Conservation (phyloP, 2,329 filamentous ascomycete species). For the Celoporthe dispersa region DNA sequence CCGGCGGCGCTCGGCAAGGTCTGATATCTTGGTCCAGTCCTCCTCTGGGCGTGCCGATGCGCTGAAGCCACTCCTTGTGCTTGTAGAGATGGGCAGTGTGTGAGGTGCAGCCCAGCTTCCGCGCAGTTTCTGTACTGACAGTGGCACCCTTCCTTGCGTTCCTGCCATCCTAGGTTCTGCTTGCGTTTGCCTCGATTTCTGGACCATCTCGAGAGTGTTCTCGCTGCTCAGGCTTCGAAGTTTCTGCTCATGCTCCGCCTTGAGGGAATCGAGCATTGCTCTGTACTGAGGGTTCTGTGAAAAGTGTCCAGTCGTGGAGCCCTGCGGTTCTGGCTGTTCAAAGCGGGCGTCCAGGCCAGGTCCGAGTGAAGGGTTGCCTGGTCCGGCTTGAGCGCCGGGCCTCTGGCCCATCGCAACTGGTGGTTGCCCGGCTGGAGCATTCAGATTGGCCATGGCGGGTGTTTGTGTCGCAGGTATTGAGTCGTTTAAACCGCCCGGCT, state of each 20-base stretch:
- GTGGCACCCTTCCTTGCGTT: too few relatives aligned
- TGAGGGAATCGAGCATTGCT: conserved; percentile 50
- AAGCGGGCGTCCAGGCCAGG: conserved; percentile 58
- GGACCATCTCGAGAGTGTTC: conserved; percentile 56
- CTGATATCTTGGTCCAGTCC: conserved; percentile 99
- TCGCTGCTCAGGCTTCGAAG: too few relatives aligned
- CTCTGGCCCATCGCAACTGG: conserved; percentile 49
- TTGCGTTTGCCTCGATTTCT: conserved; percentile 49
- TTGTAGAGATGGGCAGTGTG: conserved; percentile 28
- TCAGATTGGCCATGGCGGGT: conserved; percentile 62
- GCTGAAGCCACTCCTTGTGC: conserved; percentile 93
- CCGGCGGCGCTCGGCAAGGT: conserved; percentile 88
- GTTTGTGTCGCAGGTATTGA: conserved; percentile 59
- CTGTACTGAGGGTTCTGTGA: conserved; percentile 47
- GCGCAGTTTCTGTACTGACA: too few relatives aligned
- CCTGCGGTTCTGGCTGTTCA: conserved; percentile 50
- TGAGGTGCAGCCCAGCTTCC: conserved; percentile 28
- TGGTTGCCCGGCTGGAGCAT: conserved; percentile 55
- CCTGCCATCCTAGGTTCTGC: conserved; percentile 32
- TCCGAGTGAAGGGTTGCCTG: conserved; percentile 53
- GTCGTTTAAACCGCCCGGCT: conserved; percentile 55
- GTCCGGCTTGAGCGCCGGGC: conserved; percentile 49
- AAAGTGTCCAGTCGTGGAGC: conserved; percentile 41
- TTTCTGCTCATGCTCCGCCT: conserved; percentile 46
- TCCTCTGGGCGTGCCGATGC: conserved; percentile 93